Evolutionary conservation across 805 yeast species (phyloP).

Genomic region (Sugiyamaella chiloensis): DNA sequence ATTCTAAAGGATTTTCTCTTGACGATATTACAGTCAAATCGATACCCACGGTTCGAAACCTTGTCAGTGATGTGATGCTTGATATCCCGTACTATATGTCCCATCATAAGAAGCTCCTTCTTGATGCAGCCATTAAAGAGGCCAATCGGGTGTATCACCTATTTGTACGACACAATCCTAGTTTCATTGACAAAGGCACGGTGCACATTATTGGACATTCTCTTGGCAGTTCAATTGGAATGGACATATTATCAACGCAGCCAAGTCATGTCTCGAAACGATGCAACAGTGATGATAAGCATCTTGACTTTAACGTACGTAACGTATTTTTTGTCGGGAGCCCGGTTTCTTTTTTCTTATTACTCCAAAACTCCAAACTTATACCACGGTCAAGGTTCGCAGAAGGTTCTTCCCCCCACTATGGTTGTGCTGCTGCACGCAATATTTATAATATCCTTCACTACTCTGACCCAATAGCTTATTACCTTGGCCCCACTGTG

Average conservation of each 20-base stretch:
- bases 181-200: slow-evolving; percentile 47
- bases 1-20: slow-evolving; percentile 31
- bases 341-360: slow-evolving; percentile 73
- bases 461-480: slow-evolving; percentile 89
- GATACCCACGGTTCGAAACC: slow-evolving; percentile 66
- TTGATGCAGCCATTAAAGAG: slow-evolving; percentile 63
- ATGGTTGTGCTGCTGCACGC: slow-evolving; percentile 57
- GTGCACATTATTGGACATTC: slow-evolving; percentile 92
- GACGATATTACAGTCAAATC: slow-evolving; percentile 74
- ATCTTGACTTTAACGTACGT: slow-evolving; percentile 64
- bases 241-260: slow-evolving; percentile 59
- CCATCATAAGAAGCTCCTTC: slow-evolving; percentile 58
- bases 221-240: slow-evolving; percentile 77
- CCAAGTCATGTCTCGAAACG: slow-evolving; percentile 31
- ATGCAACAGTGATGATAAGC: slow-evolving; percentile 32
- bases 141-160: slow-evolving; percentile 64
- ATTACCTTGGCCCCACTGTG: slow-evolving; percentile 80
- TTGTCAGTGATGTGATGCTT: slow-evolving; percentile 80
- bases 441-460: slow-evolving; percentile 81
- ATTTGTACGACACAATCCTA: slow-evolving; percentile 65
- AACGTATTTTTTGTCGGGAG: slow-evolving; percentile 81
- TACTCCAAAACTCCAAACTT: slow-evolving; percentile 29
- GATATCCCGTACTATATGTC: slow-evolving; percentile 83
- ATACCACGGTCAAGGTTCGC: slow-evolving; percentile 27
- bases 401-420: slow-evolving; percentile 22